Conservation (phyloP, 1,284 basidiomycete genomes). For the Malassezia brasiliensis region DNA sequence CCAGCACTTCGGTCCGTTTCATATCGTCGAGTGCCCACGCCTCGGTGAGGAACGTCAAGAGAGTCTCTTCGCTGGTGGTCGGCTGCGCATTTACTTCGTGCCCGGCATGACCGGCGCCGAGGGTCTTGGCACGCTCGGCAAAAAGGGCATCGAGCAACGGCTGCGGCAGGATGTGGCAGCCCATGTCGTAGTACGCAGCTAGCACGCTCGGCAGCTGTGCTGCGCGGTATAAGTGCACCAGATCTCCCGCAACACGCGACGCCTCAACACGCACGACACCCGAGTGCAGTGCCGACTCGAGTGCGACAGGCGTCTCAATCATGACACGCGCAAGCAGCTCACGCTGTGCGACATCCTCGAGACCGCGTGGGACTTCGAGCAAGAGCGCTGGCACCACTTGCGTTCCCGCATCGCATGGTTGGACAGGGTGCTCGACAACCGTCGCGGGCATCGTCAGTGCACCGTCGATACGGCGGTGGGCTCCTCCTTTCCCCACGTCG, state of each 20-base stretch:
- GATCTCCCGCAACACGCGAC: not conserved
- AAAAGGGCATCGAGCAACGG: conserved; percentile 4
- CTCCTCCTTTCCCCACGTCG: conserved; percentile 5
- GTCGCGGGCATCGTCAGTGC: not conserved
- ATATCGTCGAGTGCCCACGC: conserved; percentile 20
- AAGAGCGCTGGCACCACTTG: not conserved
- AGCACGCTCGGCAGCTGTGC: conserved; percentile 1
- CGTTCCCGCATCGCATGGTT: not conserved
- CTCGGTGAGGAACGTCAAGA: conserved; percentile 20
- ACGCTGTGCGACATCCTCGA: conserved; percentile 37
- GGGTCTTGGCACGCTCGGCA: conserved; percentile 4
- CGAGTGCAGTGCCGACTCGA: conserved; percentile 27
- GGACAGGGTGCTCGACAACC: not conserved
- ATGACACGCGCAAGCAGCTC: conserved; percentile 26
- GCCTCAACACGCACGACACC: conserved; percentile 16
- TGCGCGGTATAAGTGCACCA: conserved; percentile 4
- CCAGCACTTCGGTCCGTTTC: conserved; percentile 19
- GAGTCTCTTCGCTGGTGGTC: conserved; percentile 21
- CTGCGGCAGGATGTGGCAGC: not conserved
- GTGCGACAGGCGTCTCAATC: not conserved
- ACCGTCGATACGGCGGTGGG: not conserved
- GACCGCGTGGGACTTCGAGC: conserved; percentile 24
- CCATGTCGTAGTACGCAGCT: conserved; percentile 5
- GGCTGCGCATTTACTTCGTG: conserved; percentile 14
- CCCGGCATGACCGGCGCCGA: conserved; percentile 11